Evolutionary conservation across 805 yeast species (phyloP), one percentile per base, ranked within the genome.

Genomic region (Candida montana): DNA sequence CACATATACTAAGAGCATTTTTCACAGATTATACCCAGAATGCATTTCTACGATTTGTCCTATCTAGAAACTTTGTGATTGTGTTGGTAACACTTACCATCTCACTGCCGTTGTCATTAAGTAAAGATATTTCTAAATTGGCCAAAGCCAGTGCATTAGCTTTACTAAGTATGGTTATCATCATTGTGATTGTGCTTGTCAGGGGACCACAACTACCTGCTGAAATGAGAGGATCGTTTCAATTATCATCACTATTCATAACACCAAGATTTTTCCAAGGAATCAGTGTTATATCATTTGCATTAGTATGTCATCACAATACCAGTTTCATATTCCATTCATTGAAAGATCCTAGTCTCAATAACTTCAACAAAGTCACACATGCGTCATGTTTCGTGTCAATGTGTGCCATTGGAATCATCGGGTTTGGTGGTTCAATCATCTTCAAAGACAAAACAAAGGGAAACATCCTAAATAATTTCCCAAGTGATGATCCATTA

Each of bases 231-330:
- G 83, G 85, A 0, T 47, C 64, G 0, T 63, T 83, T 15, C 44
- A 77, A 0, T 44, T 59, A 11, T 39, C 63, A 31, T 65, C 71
- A 27, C 69, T 75, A 65, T 65, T 86, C 5, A 56, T 87, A 37
- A 81, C 81, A 48, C 61, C 71, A 11, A 78, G 79, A 32, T 65
- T 90, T 4, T 87, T 90, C 58, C 95, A 90, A 61, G 96, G 96
- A 2, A 79, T 90, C 21, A 82, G 93, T n/a, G 95, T 90, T 37
- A 87, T 90, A 26, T 88, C 96, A 1, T 90, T 90, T 66, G 98
- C 98, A 2, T 72, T 91, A 50, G 97, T 90, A 4, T 90, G 98
- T 57, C 98, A 90, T 57, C 98, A 90, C 61, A 90, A 90, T 59
- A 88, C 97, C 0, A 77, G 91, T 23, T 83, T 90, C 55, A 91